These are phyloP conservation scores for Sphaerulina musiva DNA, from an alignment of 2,329 filamentous ascomycete genomes.

Conservation along the genomic window DNA sequence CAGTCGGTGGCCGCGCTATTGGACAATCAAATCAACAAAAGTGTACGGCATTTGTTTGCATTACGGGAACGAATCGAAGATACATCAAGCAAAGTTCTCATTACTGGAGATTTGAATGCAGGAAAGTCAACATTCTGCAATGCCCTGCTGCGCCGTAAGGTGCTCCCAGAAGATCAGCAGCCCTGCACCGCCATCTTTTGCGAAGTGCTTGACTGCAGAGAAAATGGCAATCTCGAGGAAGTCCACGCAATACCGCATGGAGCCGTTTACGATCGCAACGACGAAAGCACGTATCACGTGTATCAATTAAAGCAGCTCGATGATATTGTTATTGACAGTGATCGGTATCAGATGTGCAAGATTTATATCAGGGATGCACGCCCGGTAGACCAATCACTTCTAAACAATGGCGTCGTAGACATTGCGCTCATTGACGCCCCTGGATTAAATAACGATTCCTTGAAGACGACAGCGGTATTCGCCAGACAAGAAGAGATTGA, in stretches of 20 bases:
- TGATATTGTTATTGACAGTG: slow-evolving; percentile 81
- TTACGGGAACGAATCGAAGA: slow-evolving; percentile 93
- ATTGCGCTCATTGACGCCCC: slow-evolving; percentile 96
- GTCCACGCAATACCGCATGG: slow-evolving; percentile 91
- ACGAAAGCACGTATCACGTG: slow-evolving; percentile 90
- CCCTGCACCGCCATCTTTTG: slow-evolving; percentile 98
- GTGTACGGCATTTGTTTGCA: slow-evolving; percentile 79
- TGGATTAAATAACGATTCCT: slow-evolving; percentile 88
- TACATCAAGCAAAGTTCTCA: slow-evolving; percentile 90
- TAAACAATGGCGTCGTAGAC: slow-evolving; percentile 96
- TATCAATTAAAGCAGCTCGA: slow-evolving; percentile 73
- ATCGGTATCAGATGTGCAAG: slow-evolving; percentile 88
- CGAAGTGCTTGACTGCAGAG: slow-evolving; percentile 84
- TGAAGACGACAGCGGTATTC: slow-evolving; percentile 96
- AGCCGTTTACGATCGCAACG: slow-evolving; percentile 71
- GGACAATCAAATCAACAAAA: slow-evolving; percentile 90
- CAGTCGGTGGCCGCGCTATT: slow-evolving; percentile 80
- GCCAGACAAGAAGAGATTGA: slow-evolving; percentile 97
- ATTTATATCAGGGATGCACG: slow-evolving; percentile 90
- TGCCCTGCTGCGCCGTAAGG: slow-evolving; percentile 83
- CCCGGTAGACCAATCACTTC: slow-evolving; percentile 80
- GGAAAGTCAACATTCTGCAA: slow-evolving; percentile 99
- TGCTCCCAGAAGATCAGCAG: slow-evolving; percentile 93
- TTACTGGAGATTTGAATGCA: slow-evolving; percentile 93
- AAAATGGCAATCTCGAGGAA: slow-evolving; percentile 87